phyloP scores from a whole-genome alignment of 2,329 filamentous ascomycete genomes.

The Fusarium cicatricum region DNA sequence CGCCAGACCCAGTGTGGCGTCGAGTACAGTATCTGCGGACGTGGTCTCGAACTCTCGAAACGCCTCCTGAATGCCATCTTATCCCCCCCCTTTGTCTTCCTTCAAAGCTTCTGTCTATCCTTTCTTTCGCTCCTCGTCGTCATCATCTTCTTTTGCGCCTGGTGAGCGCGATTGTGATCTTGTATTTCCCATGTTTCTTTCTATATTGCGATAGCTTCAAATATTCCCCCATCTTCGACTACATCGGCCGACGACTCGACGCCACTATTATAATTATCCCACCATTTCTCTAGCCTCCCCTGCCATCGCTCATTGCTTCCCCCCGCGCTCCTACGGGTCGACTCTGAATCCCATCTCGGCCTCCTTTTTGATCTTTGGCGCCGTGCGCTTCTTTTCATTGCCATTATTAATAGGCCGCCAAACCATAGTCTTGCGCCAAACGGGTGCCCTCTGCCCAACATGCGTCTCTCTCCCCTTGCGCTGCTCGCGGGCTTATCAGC shows the following conservation, averaged over 20 bases:
- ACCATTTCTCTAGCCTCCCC: conserved; percentile 10
- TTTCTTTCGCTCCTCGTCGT: conserved; percentile 24
- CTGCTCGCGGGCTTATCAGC: conserved; percentile 56
- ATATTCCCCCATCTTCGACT: conserved; percentile 4
- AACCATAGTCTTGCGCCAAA: conserved; percentile 3
- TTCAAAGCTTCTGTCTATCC: conserved; percentile 14
- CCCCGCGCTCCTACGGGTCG: conserved; percentile 5
- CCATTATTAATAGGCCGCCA: neutral
- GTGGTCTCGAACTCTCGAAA: conserved; percentile 34
- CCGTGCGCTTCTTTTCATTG: neutral
- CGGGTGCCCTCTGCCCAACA: conserved; percentile 32
- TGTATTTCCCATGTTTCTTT: conserved; percentile 23
- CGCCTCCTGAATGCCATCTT: conserved; percentile 32
- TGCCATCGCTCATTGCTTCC: conserved; percentile 7
- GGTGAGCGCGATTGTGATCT: conserved; percentile 28
- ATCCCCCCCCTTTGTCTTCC: conserved; percentile 13
- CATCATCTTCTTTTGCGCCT: conserved; percentile 28
- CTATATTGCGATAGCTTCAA: conserved; percentile 21
- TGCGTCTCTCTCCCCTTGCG: conserved; percentile 51
- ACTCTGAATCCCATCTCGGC: neutral
- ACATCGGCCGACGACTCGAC: conserved; percentile 23
- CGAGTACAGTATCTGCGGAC: conserved; percentile 24
- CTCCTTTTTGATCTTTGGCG: neutral
- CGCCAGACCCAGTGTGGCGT: conserved; percentile 24
- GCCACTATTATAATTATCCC: conserved; percentile 23